phyloP scores from a whole-genome alignment of 106 monocot genomes.

The Acorus calamus region DNA sequence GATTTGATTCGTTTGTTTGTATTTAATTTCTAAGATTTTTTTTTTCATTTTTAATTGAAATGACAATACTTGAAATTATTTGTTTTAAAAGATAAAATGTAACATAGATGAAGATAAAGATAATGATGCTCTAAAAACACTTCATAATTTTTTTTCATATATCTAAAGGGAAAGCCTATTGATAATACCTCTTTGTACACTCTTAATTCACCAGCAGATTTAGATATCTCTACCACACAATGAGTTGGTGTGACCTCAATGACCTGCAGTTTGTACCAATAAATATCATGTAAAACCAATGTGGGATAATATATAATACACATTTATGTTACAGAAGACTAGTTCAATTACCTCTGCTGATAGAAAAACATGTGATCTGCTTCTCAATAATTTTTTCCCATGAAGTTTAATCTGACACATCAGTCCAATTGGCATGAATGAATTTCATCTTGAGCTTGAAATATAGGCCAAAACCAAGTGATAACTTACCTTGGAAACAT shows the following conservation, averaged over 20 bases:
- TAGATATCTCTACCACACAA: constrained; percentile 52
- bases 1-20: too few relatives aligned
- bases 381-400: constrained; percentile 21
- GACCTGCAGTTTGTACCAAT: constrained; percentile 25
- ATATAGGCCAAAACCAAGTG: neutral
- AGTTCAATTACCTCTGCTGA: constrained; percentile 46
- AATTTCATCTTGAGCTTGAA: neutral
- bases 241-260: constrained; percentile 53
- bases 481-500: constrained; percentile 30
- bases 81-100: too few relatives aligned
- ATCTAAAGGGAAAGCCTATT: too few relatives aligned
- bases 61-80: too few relatives aligned
- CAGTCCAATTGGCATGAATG: neutral
- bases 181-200: constrained; percentile 40
- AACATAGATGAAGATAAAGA: too few relatives aligned
- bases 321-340: neutral
- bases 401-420: constrained; percentile 40
- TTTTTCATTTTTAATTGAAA: too few relatives aligned
- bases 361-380: constrained; percentile 27
- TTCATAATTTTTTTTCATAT: too few relatives aligned
- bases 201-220: constrained; percentile 33
- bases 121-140: too few relatives aligned
- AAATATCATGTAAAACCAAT: neutral
- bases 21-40: too few relatives aligned
- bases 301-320: neutral